Conservation (phyloP, 768 basidiomycete species). For the Russula earlei region DNA sequence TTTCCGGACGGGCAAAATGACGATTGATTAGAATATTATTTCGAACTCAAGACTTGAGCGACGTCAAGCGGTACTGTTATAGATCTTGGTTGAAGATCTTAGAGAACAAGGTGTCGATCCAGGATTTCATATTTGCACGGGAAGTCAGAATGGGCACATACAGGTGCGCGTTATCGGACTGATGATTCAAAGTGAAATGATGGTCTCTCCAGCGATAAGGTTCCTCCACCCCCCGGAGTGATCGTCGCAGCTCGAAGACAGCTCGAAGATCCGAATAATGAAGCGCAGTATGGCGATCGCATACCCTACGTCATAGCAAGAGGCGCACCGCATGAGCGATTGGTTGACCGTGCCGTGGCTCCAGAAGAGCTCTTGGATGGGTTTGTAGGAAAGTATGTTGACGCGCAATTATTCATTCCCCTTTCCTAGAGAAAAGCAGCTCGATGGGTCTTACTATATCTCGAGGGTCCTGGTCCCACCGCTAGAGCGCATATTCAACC, state of each 20-base stretch:
- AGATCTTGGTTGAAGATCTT: conserved; percentile 78
- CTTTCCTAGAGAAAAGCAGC: conserved; percentile 44
- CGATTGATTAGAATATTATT: conserved; percentile 64
- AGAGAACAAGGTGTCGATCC: conserved; percentile 70
- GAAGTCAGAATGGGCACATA: conserved; percentile 92
- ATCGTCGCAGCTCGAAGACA: conserved; percentile 73
- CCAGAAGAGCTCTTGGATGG: conserved; percentile 60
- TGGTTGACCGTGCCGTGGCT: conserved; percentile 68
- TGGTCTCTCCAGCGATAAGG: conserved; percentile 68
- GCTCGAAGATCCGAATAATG: conserved; percentile 66
- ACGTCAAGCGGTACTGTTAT: conserved; percentile 83
- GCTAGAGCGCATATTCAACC: conserved; percentile 81
- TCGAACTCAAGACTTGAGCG: conserved; percentile 77
- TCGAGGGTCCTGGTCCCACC: conserved; percentile 80
- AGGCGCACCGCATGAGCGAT: conserved; percentile 49
- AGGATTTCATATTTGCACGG: conserved; percentile 93
- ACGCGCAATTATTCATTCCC: not conserved
- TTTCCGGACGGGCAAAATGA: conserved; percentile 1
- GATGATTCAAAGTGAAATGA: not conserved
- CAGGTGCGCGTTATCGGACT: conserved; percentile 40
- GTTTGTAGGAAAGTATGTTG: conserved; percentile 30
- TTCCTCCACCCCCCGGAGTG: conserved; percentile 85
- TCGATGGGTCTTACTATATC: conserved; percentile 91
- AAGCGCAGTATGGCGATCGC: conserved; percentile 88
- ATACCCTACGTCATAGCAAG: conserved; percentile 82